These are phyloP conservation scores for Hanseniaspora osmophila DNA, from an alignment of 805 yeast species.

Conservation along the genomic window DNA sequence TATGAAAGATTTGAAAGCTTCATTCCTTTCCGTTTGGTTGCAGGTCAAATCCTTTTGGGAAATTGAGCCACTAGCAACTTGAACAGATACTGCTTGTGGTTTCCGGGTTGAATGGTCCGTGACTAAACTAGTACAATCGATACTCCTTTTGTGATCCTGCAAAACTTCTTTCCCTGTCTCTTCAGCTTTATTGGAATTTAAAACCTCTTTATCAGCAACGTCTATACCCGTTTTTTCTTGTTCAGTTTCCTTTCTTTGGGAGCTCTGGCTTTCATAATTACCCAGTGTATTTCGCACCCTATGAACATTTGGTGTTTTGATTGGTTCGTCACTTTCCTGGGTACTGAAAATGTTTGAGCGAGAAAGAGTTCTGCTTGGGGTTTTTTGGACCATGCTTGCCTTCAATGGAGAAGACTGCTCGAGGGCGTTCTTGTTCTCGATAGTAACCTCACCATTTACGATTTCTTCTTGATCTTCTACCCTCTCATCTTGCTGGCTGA, in stretches of 20 bases:
- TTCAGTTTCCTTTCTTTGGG: no score
- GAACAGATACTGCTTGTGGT: no score
- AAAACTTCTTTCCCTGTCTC: no score
- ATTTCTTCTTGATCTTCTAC: background rate
- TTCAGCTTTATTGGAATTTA: no score
- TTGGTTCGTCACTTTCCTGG: background rate
- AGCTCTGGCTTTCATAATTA: background rate
- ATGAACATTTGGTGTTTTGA: background rate
- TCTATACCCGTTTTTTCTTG: no score
- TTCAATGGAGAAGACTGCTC: background rate
- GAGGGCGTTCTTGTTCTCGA: background rate
- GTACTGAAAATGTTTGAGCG: background rate
- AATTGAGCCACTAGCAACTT: background rate
- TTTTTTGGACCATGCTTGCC: background rate
- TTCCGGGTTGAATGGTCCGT: no score
- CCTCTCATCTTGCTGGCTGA: no score
- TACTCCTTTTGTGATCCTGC: no score
- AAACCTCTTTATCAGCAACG: no score
- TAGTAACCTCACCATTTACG: background rate
- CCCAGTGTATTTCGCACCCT: no score
- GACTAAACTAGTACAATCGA: no score
- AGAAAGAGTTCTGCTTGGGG: background rate
- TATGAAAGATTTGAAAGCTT: background rate
- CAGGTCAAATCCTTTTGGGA: background rate
- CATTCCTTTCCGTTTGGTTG: background rate